These are phyloP conservation scores for Microcyclospora tardicrescens DNA, from an alignment of 2,329 filamentous ascomycete species.

Conservation along the genomic window DNA sequence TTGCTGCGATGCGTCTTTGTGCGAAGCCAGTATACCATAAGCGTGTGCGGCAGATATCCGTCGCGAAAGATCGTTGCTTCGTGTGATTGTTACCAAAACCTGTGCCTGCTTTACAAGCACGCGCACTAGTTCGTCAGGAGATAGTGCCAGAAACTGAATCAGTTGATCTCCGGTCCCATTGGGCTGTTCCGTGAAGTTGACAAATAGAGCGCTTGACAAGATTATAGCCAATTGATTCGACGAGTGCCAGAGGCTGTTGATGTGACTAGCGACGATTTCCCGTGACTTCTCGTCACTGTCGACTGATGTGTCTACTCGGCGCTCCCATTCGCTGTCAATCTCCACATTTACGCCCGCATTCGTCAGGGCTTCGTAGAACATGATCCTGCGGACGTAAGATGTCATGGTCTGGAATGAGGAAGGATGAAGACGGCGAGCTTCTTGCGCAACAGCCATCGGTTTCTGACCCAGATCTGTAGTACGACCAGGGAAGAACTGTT, in stretches of 20 bases:
- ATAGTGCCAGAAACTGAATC: conserved; percentile 42
- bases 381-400: conserved; percentile 36
- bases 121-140: conserved; percentile 40
- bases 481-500: conserved; percentile 31
- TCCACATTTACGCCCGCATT: conserved; percentile 26
- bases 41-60: conserved; percentile 55
- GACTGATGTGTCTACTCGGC: conserved; percentile 60
- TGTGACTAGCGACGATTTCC: conserved; percentile 42
- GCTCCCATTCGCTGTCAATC: conserved; percentile 69
- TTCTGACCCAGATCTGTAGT: conserved; percentile 16
- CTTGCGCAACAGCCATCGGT: conserved; percentile 9
- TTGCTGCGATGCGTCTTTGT: conserved; percentile 31
- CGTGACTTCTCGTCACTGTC: conserved; percentile 56
- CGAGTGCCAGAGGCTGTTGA: conserved; percentile 28
- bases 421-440: conserved; percentile 10
- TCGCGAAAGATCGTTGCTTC: conserved; percentile 58
- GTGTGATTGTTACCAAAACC: conserved; percentile 47
- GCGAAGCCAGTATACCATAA: conserved; percentile 64
- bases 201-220: conserved; percentile 11
- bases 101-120: conserved; percentile 37
- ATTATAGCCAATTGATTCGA: conserved; percentile 24
- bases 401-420: conserved; percentile 16
- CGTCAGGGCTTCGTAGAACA: conserved; percentile 44
- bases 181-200: conserved; percentile 7
- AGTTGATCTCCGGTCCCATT: conserved; percentile 28